Conservation (phyloP, 352 stramenopile species). For the Poterioochromonas sp. region DNA sequence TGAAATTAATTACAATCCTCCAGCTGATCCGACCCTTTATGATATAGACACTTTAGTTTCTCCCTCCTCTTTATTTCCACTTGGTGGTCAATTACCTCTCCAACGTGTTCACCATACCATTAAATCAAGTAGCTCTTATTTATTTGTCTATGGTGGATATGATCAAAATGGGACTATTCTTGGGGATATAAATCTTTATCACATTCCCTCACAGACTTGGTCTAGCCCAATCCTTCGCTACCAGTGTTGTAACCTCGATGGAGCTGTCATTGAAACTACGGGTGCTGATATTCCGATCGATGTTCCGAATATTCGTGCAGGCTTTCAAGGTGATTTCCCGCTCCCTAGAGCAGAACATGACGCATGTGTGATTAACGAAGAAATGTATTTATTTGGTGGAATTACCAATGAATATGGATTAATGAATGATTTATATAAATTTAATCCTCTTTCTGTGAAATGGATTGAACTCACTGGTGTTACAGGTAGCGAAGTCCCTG, state of each 20-base stretch:
- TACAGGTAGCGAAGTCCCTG: not conserved
- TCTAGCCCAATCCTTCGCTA: not conserved
- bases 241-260: not conserved
- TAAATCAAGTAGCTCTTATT: not conserved
- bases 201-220: not conserved
- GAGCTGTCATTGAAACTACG: not conserved
- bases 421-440: conserved; percentile 15
- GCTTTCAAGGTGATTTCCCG: not conserved
- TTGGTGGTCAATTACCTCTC: not conserved
- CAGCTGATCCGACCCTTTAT: too few relatives aligned
- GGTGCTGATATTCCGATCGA: not conserved
- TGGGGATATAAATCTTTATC: not conserved
- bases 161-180: not conserved
- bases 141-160: conserved; percentile 5
- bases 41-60: not conserved
- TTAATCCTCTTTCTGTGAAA: not conserved
- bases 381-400: not conserved
- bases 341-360: not conserved
- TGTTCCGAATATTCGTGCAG: not conserved
- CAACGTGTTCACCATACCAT: not conserved
- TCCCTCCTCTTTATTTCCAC: not conserved
- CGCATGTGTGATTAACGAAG: not conserved
- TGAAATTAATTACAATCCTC: too few relatives aligned
- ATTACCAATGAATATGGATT: not conserved
- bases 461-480: not conserved